Evolutionary conservation across 2,329 filamentous ascomycete species (phyloP), one percentile per base, ranked within the genome.

Genomic region (Aureobasidium namibiae): DNA sequence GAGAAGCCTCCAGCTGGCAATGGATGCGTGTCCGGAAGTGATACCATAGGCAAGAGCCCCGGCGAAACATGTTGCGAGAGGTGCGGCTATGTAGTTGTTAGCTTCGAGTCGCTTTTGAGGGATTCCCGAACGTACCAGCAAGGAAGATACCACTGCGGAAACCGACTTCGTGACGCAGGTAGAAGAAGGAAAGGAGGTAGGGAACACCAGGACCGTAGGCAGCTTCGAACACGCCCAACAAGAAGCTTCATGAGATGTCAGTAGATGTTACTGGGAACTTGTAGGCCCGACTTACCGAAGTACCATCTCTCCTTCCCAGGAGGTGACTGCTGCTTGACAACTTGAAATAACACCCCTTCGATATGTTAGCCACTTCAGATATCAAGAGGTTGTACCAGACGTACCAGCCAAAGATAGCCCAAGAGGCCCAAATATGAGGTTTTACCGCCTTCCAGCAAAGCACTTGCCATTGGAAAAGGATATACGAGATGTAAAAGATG

Each of bases 11-110:
- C 87, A 90, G 60, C 78, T 82, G 2, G 81, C 78, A 44, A 89
- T 70, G 16, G 75, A 68, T 2, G 77, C 74, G 65, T 80, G 76
- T 13, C 84, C 82, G 29, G 81, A 80, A 9, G 83, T 84, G 67
- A 89, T 86, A 4, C 79, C 82, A 60, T 84, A 87, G 1, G 84
- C 84, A 9, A 80, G 68, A 3, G 83, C 84, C 2, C 85, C 85
- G 0, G 90, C 89, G 68, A 95, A 92, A 1, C 85, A 86, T 42
- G 89, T 94, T 1, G 90, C 90, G 4, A 95, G 79, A 1, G 86
- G 85, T 0, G 85, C 84, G 3, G 74, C 74, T 56, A 9, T 38
- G 5, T 3, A 3, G 1, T 7, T 16, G 29, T 52, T 16, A 52
- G 33, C 14, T 18, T 16, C 18, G 10, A 29, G 6, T 16, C 9